Evolutionary conservation across 129 eudicot species (phyloP).

Genomic region (Scalesia atractyloides): DNA sequence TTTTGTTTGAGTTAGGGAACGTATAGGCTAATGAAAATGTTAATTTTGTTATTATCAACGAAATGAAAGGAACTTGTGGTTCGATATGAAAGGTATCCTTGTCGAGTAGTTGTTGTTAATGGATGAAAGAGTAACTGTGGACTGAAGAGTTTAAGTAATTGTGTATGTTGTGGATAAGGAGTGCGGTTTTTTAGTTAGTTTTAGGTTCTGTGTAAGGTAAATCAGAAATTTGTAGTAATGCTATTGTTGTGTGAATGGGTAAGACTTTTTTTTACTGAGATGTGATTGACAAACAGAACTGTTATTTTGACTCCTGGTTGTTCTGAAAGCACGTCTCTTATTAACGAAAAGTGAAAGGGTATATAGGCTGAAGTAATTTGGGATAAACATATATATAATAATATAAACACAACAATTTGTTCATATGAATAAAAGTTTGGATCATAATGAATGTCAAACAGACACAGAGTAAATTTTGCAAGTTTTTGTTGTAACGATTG

Average conservation of each 20-base stretch:
- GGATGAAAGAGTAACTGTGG: neutral
- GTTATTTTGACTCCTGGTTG: neutral
- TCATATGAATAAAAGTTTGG: neutral
- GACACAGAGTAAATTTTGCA: neutral
- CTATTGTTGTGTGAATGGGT: neutral
- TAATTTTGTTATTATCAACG: neutral
- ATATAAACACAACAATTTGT: neutral
- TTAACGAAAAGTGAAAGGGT: neutral
- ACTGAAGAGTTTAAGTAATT: too few species aligned
- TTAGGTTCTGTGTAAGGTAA: neutral
- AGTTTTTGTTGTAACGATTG: neutral
- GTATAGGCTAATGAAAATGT: too few species aligned
- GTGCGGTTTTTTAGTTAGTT: too few species aligned
- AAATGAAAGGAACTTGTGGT: neutral
- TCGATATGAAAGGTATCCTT: neutral
- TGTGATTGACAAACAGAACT: neutral
- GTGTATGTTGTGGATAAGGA: too few species aligned
- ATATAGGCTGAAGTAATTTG: neutral
- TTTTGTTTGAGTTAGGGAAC: too few species aligned
- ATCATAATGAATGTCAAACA: neutral
- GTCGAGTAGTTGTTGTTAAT: neutral
- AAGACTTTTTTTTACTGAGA: conserved; percentile 1
- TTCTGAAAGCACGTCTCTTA: neutral
- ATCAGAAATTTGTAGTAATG: neutral
- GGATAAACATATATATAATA: neutral